A percentile compares a stretch with the other conserved stretches of the same genome.
These are phyloP conservation scores for Rhynchosporium graminicola DNA, from an alignment of 2,329 filamentous ascomycete genomes.

Conservation along the genomic window DNA sequence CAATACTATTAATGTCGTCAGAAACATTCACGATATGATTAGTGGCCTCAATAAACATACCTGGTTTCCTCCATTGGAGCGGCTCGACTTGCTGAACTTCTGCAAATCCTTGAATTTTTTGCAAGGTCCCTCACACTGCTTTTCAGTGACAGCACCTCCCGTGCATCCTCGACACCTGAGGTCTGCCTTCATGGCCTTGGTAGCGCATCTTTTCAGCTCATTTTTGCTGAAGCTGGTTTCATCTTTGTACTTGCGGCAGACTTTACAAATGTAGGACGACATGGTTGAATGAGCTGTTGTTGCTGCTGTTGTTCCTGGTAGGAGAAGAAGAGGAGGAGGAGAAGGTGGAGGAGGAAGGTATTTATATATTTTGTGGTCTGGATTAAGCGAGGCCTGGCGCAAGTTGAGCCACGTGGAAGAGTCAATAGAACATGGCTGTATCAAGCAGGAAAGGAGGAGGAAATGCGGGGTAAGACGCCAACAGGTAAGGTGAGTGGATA, in stretches of 20 bases:
- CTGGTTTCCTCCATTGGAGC: conserved; percentile 46
- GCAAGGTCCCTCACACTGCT: conserved; percentile 50
- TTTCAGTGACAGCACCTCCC: conserved; percentile 46
- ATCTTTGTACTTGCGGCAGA: conserved; percentile 46
- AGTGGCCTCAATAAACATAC: conserved; percentile 30
- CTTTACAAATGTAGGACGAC: too few species aligned
- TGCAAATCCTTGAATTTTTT: conserved; percentile 47
- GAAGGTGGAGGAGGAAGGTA: too few species aligned
- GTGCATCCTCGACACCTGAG: conserved; percentile 48
- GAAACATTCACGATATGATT: neutral
- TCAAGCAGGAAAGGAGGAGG: too few species aligned
- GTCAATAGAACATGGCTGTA: too few species aligned
- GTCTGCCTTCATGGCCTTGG: conserved; percentile 25
- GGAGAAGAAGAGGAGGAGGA: too few species aligned
- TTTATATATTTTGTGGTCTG: too few species aligned
- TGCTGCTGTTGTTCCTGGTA: too few species aligned
- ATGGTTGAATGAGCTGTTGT: too few species aligned
- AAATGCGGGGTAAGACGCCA: too few species aligned
- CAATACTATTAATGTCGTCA: conserved; percentile 44
- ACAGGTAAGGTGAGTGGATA: too few species aligned
- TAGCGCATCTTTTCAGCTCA: conserved; percentile 45
- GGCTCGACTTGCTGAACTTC: conserved; percentile 48
- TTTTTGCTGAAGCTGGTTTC: conserved; percentile 48
- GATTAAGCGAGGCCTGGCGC: too few species aligned
- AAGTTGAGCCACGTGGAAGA: too few species aligned